phyloP scores from a whole-genome alignment of 2,329 filamentous ascomycete genomes.

The Thelonectria olida region DNA sequence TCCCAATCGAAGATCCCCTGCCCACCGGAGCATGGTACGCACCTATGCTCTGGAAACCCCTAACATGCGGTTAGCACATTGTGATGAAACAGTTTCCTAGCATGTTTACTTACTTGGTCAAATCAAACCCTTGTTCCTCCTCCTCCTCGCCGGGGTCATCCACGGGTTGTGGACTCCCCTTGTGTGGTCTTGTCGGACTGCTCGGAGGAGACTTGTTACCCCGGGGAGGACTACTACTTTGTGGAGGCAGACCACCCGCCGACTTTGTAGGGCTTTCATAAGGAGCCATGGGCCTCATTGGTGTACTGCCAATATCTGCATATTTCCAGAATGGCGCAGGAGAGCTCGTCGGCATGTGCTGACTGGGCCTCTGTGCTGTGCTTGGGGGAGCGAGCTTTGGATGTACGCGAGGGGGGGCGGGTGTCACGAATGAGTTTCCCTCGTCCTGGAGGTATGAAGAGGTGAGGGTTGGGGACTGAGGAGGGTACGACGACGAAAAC shows the following conservation, averaged over 20 bases:
- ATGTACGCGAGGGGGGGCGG: constrained; percentile 76
- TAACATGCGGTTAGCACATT: constrained; percentile 40
- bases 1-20: constrained; percentile 55
- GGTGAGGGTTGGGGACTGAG: constrained; percentile 68
- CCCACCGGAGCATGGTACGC: constrained; percentile 67
- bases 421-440: constrained; percentile 71
- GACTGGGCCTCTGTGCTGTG: constrained; percentile 82
- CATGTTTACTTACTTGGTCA: constrained; percentile 61
- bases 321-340: constrained; percentile 92
- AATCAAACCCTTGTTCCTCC: constrained; percentile 65
- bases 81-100: not conserved
- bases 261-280: constrained; percentile 70
- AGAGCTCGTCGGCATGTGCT: constrained; percentile 86
- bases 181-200: constrained; percentile 59
- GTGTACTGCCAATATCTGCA: constrained; percentile 79
- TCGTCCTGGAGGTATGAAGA: constrained; percentile 72
- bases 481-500: constrained; percentile 59
- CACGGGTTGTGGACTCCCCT: constrained; percentile 39
- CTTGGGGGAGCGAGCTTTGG: constrained; percentile 81
- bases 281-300: constrained; percentile 58
- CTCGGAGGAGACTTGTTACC: constrained; percentile 60
- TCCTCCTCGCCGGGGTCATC: constrained; percentile 45
- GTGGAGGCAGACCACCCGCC: constrained; percentile 51
- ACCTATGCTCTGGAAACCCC: constrained; percentile 73
- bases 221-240: constrained; percentile 68